Percentiles rank a stretch among this genome's conserved stretches.
Conservation (phyloP, 352 stramenopile genomes). For the Phytophthora pluvialis region DNA sequence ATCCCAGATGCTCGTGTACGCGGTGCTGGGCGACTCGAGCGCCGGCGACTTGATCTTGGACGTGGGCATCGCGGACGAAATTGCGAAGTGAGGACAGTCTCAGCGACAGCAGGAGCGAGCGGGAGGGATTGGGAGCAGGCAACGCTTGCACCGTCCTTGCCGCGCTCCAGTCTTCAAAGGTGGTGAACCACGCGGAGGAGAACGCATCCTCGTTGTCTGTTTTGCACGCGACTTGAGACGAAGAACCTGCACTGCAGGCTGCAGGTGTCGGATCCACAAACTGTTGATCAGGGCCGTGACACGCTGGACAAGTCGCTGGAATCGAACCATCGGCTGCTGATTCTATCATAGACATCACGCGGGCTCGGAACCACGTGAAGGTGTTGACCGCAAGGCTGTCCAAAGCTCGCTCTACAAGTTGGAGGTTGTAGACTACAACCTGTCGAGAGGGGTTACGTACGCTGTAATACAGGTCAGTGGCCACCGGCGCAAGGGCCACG, state of each 20-base stretch:
- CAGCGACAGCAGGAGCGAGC: conserved; percentile 6
- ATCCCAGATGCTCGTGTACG: conserved; percentile 48
- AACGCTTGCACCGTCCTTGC: conserved; percentile 20
- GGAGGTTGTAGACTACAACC: too few species aligned
- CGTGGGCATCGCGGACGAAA: conserved; percentile 32
- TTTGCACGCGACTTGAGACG: conserved; percentile 25
- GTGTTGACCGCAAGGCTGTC: conserved; percentile 7
- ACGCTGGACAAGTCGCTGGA: conserved; percentile 7
- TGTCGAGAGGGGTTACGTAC: conserved; percentile 19
- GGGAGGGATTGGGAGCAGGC: conserved; percentile 6
- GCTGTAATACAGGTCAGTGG: neutral
- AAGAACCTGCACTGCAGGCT: too few species aligned
- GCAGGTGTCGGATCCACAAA: neutral
- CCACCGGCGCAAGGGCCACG: conserved; percentile 5
- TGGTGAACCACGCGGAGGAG: conserved; percentile 1
- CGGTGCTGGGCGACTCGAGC: conserved; percentile 24
- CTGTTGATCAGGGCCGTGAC: conserved; percentile 8
- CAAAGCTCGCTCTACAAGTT: neutral
- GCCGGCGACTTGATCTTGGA: conserved; percentile 45
- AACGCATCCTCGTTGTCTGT: conserved; percentile 25
- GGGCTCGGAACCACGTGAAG: neutral
- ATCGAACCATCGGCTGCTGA: neutral
- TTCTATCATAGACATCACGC: neutral
- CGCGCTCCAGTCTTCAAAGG: conserved; percentile 18
- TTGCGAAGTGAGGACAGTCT: conserved; percentile 25